Conservation (phyloP, 2,329 filamentous ascomycete species). For the Fusarium keratoplasticum region DNA sequence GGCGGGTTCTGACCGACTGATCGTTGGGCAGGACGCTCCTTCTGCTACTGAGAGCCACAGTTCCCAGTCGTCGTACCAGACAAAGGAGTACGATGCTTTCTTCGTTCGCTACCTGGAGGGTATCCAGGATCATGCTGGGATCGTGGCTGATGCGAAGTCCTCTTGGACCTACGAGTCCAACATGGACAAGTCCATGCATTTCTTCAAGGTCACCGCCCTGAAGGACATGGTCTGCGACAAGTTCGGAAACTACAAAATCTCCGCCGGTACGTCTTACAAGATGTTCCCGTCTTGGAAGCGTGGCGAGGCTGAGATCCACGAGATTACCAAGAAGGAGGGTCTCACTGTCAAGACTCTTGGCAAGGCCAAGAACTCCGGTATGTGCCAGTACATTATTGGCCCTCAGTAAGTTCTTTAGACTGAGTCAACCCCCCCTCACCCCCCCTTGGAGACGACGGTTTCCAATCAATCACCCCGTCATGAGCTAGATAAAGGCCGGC, state of each 20-base stretch:
- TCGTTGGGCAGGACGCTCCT: slow-evolving; percentile 35
- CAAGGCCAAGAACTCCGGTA: slow-evolving; percentile 30
- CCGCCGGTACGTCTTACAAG: slow-evolving; percentile 3
- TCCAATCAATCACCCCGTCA: not conserved
- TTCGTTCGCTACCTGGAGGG: slow-evolving; percentile 19
- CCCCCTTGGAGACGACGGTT: not conserved
- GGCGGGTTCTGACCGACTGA: slow-evolving; percentile 4
- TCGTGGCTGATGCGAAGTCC: not conserved
- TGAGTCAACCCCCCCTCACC: not conserved
- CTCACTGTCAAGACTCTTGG: slow-evolving; percentile 31
- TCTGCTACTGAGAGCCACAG: not conserved
- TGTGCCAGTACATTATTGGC: slow-evolving; percentile 33
- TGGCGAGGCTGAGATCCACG: slow-evolving; percentile 17
- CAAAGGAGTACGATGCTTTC: slow-evolving; percentile 24
- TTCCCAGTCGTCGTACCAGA: slow-evolving; percentile 21
- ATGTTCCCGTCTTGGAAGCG: slow-evolving; percentile 43
- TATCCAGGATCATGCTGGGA: slow-evolving; percentile 18
- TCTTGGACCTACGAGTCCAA: slow-evolving; percentile 21
- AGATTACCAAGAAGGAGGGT: slow-evolving; percentile 19
- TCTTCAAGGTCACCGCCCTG: slow-evolving; percentile 24
- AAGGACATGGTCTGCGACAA: slow-evolving; percentile 24
- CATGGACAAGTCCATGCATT: slow-evolving; percentile 26
- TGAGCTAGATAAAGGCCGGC: not conserved
- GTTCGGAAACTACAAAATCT: slow-evolving; percentile 1
- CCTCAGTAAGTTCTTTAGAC: slow-evolving; percentile 1